Evolutionary conservation across 371 early-diverging fungal genomes (phyloP).

Genomic region (Polyrhizophydium stewartii): DNA sequence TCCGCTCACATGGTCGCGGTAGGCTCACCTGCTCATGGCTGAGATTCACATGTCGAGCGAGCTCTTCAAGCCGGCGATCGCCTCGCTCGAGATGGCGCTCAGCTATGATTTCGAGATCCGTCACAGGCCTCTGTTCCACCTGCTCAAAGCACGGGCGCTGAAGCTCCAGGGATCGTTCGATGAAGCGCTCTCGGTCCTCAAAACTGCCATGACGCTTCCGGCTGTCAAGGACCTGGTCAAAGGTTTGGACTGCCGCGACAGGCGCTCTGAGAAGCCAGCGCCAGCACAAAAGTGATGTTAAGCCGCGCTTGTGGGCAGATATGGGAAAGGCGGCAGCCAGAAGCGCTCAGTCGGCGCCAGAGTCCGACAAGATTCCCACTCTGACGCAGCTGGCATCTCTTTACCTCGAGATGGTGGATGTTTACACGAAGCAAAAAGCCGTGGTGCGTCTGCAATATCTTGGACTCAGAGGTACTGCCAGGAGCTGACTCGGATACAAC

Average conservation of each 20-base stretch:
- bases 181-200: slow-evolving; percentile 28
- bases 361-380: slow-evolving; percentile 14
- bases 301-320: too few species aligned
- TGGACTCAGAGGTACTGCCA: too few species aligned
- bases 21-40: slow-evolving; percentile 39
- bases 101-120: slow-evolving; percentile 44
- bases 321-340: too few species aligned
- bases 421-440: slow-evolving; percentile 28
- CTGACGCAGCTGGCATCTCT: slow-evolving; percentile 22
- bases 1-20: too few species aligned
- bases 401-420: slow-evolving; percentile 33
- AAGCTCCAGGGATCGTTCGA: slow-evolving; percentile 26
- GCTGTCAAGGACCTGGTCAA: slow-evolving; percentile 20
- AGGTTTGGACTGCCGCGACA: too few species aligned
- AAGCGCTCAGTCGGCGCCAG: slow-evolving; percentile 8
- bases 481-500: too few species aligned
- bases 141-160: slow-evolving; percentile 34
- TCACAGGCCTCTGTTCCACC: slow-evolving; percentile 27
- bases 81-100: slow-evolving; percentile 38
- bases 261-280: too few species aligned
- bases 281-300: too few species aligned
- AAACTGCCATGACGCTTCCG: slow-evolving; percentile 27
- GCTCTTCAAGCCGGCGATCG: slow-evolving; percentile 21
- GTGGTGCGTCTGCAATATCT: slow-evolving; percentile 10
- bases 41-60: slow-evolving; percentile 31